These are phyloP conservation scores for Saposhnikovia divaricata DNA, from an alignment of 129 eudicot genomes.

Conservation along the genomic window DNA sequence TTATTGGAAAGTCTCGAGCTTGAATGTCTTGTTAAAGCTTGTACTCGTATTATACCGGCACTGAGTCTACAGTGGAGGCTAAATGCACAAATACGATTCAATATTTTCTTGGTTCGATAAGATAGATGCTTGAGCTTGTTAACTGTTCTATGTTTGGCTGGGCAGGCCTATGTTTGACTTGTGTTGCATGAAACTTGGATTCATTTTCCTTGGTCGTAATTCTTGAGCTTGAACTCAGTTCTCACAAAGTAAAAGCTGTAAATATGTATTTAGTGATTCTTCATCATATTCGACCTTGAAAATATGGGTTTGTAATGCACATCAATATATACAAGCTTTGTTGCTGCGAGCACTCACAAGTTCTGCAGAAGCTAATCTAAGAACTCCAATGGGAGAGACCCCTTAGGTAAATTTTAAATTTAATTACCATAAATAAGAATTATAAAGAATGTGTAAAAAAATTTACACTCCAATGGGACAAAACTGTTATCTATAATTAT, in stretches of 20 bases:
- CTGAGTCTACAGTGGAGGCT: not conserved
- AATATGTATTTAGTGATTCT: not conserved
- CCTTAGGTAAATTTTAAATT: too few relatives aligned
- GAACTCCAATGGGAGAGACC: too few relatives aligned
- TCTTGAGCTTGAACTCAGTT: not conserved
- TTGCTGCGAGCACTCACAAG: not conserved
- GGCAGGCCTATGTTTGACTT: not conserved
- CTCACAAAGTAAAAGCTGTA: not conserved
- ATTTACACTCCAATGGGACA: too few relatives aligned
- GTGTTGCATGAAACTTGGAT: not conserved
- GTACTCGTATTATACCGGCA: not conserved
- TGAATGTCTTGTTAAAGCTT: not conserved
- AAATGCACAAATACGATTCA: not conserved
- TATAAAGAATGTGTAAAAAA: too few relatives aligned
- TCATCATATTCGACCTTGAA: not conserved
- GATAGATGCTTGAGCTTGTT: too few relatives aligned
- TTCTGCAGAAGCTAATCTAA: not conserved
- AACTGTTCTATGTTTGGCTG: too few relatives aligned
- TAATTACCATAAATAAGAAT: too few relatives aligned
- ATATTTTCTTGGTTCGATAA: too few relatives aligned
- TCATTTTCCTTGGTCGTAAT: too few relatives aligned
- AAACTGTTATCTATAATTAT: too few relatives aligned
- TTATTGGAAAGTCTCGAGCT: not conserved
- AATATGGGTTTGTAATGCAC: too few relatives aligned
- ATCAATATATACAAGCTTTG: not conserved